phyloP scores from a whole-genome alignment of 2,329 filamentous ascomycete species.

The Fusarium pilosicola region DNA sequence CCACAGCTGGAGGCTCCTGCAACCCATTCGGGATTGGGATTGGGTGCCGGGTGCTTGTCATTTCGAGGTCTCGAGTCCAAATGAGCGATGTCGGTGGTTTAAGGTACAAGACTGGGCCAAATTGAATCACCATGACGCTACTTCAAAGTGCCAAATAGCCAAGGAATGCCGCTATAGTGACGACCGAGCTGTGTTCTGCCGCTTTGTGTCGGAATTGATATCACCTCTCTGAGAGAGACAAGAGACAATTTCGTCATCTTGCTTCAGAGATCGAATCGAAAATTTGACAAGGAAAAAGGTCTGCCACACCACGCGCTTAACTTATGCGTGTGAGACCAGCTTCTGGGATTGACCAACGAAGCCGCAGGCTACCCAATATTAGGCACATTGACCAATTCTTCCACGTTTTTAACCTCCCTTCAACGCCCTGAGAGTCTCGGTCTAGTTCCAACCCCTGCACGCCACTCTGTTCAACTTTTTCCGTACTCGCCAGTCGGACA shows the following conservation, averaged over 20 bases:
- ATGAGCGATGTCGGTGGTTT: constrained; percentile 32
- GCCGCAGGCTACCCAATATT: constrained; percentile 3
- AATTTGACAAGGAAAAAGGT: constrained; percentile 15
- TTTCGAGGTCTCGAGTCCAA: constrained; percentile 18
- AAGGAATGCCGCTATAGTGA: constrained; percentile 1
- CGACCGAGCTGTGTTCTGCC: not conserved
- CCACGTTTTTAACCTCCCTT: constrained; percentile 42
- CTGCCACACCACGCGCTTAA: constrained; percentile 29
- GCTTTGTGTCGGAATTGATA: constrained; percentile 20
- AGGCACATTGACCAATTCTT: constrained; percentile 21
- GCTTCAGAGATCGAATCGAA: constrained; percentile 21
- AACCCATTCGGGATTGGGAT: constrained; percentile 34
- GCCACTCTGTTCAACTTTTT: constrained; percentile 29
- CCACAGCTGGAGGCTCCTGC: constrained; percentile 40
- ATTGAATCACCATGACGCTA: constrained; percentile 42
- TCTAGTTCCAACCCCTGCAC: constrained; percentile 35
- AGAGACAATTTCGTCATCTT: not conserved
- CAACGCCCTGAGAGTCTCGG: constrained; percentile 20
- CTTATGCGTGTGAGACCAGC: constrained; percentile 36
- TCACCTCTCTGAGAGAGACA: not conserved
- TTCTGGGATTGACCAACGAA: constrained; percentile 29
- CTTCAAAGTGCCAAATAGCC: not conserved
- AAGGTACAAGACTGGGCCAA: not conserved
- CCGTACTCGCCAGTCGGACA: constrained; percentile 12
- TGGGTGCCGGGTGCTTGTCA: constrained; percentile 35